Base-by-base conservation (phyloP, 768 basidiomycete genomes). In the Boletus sensibilis region DNA sequence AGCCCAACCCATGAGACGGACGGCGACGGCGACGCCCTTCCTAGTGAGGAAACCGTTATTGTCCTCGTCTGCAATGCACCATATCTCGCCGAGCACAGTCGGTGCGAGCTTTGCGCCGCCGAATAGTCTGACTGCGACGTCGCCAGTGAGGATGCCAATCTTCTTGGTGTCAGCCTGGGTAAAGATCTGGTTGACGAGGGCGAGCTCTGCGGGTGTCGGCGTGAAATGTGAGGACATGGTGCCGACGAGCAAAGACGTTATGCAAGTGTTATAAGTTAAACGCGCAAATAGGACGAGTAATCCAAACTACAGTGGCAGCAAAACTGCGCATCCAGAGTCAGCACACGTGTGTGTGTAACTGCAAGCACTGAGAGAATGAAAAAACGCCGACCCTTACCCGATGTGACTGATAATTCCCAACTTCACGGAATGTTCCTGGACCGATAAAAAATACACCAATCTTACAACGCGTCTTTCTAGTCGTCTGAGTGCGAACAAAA, bases 1-100 rank as follows among this genome's bases (percentile, higher is more conserved):
- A 3, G 94, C 90, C 79, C 90, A 91, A 5, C 90, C 94, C 58
- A 99, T 93, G 49, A 98, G 79, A 55, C 97, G 81, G n/a, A 96
- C 78, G 27, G 92, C 94, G 57, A 90, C 79, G 18, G 92, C 86
- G 64, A 94, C 91, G 42, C 91, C 90, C 68, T 92, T 94, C 61
- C 83, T 85, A 12, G 93, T 87, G 52, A 99, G 82, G 76, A 87
- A 94, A 2, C 97, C 97, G 58, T 91, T 91, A 78, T 98, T 95
- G 33, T 94, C 87, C 53, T 90, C 86, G 77, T 99, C 97, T 48
- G 94, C 87, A 56, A 98, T 76, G 56, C 78, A 82, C 96, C 97
- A 99, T 60, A 99, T 88, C 75, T 97, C 92, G 43, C 95, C 92
- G 59, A 99, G 85, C 35, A 82, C 80, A 18, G 81, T 76, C 10